Evolutionary conservation across 306 rosid genomes (phyloP), one percentile per base, ranked within the genome.

Genomic region (Vigna hirtella): DNA sequence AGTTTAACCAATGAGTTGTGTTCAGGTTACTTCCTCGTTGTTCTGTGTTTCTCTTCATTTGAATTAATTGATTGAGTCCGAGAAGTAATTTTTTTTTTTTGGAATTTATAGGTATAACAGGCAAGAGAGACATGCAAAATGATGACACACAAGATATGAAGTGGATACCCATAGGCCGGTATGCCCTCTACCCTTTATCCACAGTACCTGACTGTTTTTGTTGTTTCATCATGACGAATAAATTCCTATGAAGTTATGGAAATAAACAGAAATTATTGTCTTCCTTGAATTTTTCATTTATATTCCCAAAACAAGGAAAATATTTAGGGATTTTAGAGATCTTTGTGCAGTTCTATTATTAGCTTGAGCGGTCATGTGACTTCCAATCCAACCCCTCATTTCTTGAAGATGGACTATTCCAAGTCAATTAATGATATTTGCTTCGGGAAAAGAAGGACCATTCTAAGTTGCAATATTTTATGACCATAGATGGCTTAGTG

Each of bases 141-240:
- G 81, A 84, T 52, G 83, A 79, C 65, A 67, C 14, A 40, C 85
- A 82, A 30, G 84, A 80, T 63, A 69, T 28, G 75, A 72, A 70
- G 73, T 70, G 84, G 91, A 74, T 85, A 51, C 80, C 86, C 14
- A 67, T 85, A 26, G 74, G 82, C 81, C 77, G 82, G 88, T 87
- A 84, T 79, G 88, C 74, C 69, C 26, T 79, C 79, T 78, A 77
- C 67, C 68, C 22, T 81, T 73, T 32, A 49, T 30, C 70, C 10
- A 10, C 52, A 5, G 9, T 42, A 63, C 34, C 58, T 72, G 17
- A 53, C 59, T 62, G 77, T 66, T 56, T 14, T 42, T 68, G 12
- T 69, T 74, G 53, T 78, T 68, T 61, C 53, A 42, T 18, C 61
- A 78, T 62, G 69, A 43, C 20, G 22, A 43, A 72, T 73, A 38